Evolutionary conservation across 2,329 filamentous ascomycete species (phyloP).

Genomic region (Bipolaris zeicola): DNA sequence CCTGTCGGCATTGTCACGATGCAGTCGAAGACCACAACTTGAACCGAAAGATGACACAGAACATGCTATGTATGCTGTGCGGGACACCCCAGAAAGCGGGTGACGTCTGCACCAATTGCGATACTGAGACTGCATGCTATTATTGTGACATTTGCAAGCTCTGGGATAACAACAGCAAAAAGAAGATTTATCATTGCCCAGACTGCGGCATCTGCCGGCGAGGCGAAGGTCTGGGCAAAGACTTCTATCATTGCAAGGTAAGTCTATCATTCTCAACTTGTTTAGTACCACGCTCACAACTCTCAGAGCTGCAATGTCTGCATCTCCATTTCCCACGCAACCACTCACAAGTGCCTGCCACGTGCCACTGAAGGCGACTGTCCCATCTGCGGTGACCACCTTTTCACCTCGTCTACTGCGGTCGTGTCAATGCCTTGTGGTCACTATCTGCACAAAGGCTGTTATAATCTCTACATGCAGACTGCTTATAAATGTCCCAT

Average conservation of each 20-base stretch:
- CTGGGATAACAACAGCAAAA: conserved; percentile 91
- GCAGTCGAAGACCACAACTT: conserved; percentile 77
- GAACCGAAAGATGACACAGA: conserved; percentile 80
- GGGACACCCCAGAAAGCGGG: conserved; percentile 80
- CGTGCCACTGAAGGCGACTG: conserved; percentile 80
- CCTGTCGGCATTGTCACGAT: conserved; percentile 94
- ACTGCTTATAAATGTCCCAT: conserved; percentile 95
- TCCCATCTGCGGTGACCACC: conserved; percentile 94
- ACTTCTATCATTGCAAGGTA: conserved; percentile 98
- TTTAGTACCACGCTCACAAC: conserved; percentile 28
- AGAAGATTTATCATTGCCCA: conserved; percentile 92
- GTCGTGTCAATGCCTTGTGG: conserved; percentile 96
- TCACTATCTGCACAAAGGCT: conserved; percentile 91
- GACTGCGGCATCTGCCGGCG: conserved; percentile 96
- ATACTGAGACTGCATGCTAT: conserved; percentile 79
- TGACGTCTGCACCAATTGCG: conserved; percentile 78
- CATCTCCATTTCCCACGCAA: conserved; percentile 84
- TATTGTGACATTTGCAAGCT: conserved; percentile 95
- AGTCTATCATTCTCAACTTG: conserved; percentile 18
- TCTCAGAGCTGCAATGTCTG: conserved; percentile 77
- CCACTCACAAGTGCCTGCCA: conserved; percentile 91
- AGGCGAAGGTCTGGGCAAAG: conserved; percentile 89
- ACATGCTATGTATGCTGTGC: conserved; percentile 98
- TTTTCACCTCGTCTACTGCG: conserved; percentile 87
- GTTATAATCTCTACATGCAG: conserved; percentile 86